Conservation (phyloP, 441 rosid genomes). For the Kokia cookei region DNA sequence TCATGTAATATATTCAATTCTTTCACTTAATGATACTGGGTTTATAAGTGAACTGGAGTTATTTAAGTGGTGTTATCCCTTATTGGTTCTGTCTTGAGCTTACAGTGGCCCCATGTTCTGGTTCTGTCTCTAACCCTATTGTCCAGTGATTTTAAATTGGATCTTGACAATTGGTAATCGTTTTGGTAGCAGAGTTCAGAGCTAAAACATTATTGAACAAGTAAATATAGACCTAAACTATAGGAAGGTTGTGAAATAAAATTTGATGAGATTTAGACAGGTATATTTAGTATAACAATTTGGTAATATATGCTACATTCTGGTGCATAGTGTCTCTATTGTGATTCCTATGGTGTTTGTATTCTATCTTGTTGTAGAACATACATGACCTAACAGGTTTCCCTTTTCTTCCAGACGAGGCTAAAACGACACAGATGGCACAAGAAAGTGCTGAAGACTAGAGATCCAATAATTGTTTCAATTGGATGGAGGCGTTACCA, state of each 20-base stretch:
- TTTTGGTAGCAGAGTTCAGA: background rate
- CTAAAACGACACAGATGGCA: slow-evolving; percentile 90
- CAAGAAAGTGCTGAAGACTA: slow-evolving; percentile 77
- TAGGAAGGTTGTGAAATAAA: background rate
- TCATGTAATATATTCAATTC: background rate
- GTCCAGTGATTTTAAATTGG: background rate
- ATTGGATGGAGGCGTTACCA: slow-evolving; percentile 96
- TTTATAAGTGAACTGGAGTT: background rate
- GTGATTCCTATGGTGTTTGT: background rate
- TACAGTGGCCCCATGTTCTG: background rate
- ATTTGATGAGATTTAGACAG: background rate
- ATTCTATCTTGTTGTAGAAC: background rate
- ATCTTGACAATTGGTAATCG: background rate
- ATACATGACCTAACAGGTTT: background rate
- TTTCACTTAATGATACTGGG: background rate
- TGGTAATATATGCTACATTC: background rate
- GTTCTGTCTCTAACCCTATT: background rate
- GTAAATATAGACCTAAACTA: background rate
- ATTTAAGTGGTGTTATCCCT: background rate
- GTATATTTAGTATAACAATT: background rate
- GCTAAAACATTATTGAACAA: background rate
- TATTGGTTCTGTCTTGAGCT: background rate
- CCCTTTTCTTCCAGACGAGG: slow-evolving; percentile 42
- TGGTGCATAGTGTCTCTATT: background rate
- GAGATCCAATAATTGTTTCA: slow-evolving; percentile 89